Percentiles rank a stretch among this genome's conserved stretches.
Evolutionary conservation across 352 stramenopile species (phyloP).

Genomic region (Globisporangium paddicum): DNA sequence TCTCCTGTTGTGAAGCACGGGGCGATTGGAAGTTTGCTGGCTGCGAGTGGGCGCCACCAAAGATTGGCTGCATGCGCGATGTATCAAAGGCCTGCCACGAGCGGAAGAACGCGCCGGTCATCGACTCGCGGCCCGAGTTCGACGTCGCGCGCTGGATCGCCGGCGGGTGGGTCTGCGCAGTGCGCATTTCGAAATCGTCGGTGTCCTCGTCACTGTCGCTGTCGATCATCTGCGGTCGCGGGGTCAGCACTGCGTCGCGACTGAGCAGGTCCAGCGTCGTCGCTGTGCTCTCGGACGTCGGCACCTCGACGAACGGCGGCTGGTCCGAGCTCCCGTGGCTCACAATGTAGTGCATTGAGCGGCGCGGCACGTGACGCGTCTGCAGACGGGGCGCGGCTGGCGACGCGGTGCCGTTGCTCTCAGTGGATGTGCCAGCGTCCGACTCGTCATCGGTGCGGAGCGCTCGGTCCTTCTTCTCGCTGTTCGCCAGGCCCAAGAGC

Average conservation of each 20-base stretch:
- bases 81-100: conserved; percentile 77
- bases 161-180: conserved; percentile 13
- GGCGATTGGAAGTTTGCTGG: conserved; percentile 5
- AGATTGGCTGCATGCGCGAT: conserved; percentile 78
- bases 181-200: conserved; percentile 19
- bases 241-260: conserved; percentile 46
- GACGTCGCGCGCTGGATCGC: conserved; percentile 25
- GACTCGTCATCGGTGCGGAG: conserved; percentile 26
- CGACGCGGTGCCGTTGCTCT: conserved; percentile 22
- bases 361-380: conserved; percentile 28
- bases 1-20: not conserved
- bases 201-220: conserved; percentile 38
- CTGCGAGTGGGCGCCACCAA: conserved; percentile 47
- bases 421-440: conserved; percentile 21
- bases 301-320: conserved; percentile 14
- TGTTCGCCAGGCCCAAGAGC: conserved; percentile 37
- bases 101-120: conserved; percentile 62
- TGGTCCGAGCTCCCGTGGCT: conserved; percentile 20
- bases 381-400: conserved; percentile 20
- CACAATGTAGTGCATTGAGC: conserved; percentile 55
- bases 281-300: conserved; percentile 18
- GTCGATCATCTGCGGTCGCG: conserved; percentile 67
- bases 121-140: conserved; percentile 34
- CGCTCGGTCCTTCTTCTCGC: conserved; percentile 21
- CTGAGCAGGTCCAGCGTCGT: conserved; percentile 21